Base-by-base conservation (phyloP, 192 early-diverging fungal species). In the Backusella tarrabulga region DNA sequence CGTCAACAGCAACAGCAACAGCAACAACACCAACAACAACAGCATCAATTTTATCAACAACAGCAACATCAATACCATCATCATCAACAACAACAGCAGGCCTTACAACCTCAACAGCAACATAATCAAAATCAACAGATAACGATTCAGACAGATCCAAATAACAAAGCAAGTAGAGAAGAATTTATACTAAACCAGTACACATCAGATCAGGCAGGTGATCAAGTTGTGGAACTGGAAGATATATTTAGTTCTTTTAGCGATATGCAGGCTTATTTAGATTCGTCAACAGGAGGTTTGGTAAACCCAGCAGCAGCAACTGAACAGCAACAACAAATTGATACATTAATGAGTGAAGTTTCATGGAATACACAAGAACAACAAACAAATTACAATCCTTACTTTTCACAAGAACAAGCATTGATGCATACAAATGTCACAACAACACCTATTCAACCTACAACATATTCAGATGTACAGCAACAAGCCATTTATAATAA, bases 161-260 rank as follows among this genome's bases (percentile, higher is more conserved):
- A 12, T 34, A 40, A 52, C 17, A 40, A 72, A 71, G 69, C 60
- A 72, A 38, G 38, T 23, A 77, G 66, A 29, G 66, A 74, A 35
- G 74, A 81, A 54, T 86, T 76, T 69, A 56, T 75, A n/a, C 70
- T 86, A n/a, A 79, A 82, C 70, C 85, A 82, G 63, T 86, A 77
- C 44, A 86, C 85, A 6, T 84, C 77, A 35, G 85, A 86, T 68
- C 85, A 86, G 76, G 80, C 81, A 34, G 68, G 60, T 40, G 74
- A 81, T 23, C 80, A 81, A 56, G 75, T 79, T 7, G 67, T 86
- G 44, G 66, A 77, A 54, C 68, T 86, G 69, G 78, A 83, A 54
- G 77, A 81, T 26, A 81, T 70, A 26, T 80, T 84, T 79, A 74
- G 76, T 21, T 36, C 79, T 1, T 78, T 81, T 60, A 26, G 67